Evolutionary conservation across 257 asterid species (phyloP), one percentile per base, ranked within the genome.

Genomic region (Nicotiana attenuata): DNA sequence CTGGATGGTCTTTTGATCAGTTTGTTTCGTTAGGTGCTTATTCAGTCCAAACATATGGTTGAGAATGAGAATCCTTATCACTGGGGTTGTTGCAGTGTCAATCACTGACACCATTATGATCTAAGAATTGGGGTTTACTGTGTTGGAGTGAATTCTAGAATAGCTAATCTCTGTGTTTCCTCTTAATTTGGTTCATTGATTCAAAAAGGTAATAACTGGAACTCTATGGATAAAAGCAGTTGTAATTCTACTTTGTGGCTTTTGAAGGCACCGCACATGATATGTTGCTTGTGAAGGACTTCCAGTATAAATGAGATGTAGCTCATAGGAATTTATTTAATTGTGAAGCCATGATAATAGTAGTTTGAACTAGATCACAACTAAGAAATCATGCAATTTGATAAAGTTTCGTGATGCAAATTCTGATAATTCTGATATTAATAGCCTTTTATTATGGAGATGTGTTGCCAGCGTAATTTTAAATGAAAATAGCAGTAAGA

Each of bases 1-100:
- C 33, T 71, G 78, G 20, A 71, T 71, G 59, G 77, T n/a, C 31
- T 19, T 10, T n/a, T 9, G 50, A 41, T 41, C 57, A 50, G 24
- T 24, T 50, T 19, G 13, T 75, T 35, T 50, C 26, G 9, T 24
- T 75, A 47, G 38, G 59, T 73, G 41, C 79, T 73, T 50, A 50
- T 50, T 75, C 52, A 75, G 63, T 24, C 63, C 26, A 75, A 75
- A 50, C 15, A 24, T 26, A 50, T 75, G 79, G 63, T 50, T 75
- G 80, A 75, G 38, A 73, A 73, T 73, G 79, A 73, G 61, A 75
- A 75, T 50, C 61, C 24, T 50, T 26, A 50, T 75, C 45, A 75
- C 56, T 50, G 4, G 63, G 41, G 52, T 15, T 75, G 80, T 26
- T 71, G 78, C 45, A 50, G 10, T 47, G 38, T 14, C 15, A 22